A percentile compares a stretch with the other conserved stretches of the same genome.
These are phyloP conservation scores for Withania somnifera DNA, from an alignment of 305 asterid genomes.

Conservation along the genomic window DNA sequence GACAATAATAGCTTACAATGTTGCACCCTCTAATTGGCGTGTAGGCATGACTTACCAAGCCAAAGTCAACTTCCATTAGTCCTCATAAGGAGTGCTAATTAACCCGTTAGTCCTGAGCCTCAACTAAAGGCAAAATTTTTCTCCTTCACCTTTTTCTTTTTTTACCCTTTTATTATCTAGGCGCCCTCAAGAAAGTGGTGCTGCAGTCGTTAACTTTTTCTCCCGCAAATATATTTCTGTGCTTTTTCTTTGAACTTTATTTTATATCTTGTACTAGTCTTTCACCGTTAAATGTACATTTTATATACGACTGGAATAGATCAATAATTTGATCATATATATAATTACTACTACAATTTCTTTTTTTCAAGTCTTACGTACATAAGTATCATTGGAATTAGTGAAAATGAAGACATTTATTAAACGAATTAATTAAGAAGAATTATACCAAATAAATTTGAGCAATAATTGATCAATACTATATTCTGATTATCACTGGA, in stretches of 20 bases:
- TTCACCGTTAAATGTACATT: not conserved
- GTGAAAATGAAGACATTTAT: not conserved
- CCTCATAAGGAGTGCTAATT: too few relatives aligned
- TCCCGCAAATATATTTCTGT: not conserved
- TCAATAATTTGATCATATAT: not conserved
- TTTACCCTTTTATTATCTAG: not conserved
- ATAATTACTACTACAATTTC: not conserved
- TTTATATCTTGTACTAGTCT: not conserved
- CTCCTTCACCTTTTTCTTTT: not conserved
- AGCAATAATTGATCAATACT: not conserved
- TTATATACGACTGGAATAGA: not conserved
- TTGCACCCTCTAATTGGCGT: conserved; percentile 74
- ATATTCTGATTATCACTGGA: not conserved
- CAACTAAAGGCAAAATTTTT: not conserved
- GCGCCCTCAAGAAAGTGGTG: not conserved
- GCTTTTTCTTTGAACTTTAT: not conserved
- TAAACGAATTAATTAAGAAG: not conserved
- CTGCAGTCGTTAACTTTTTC: not conserved
- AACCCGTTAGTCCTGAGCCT: not conserved
- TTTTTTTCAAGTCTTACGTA: not conserved
- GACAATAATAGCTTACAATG: conserved; percentile 48
- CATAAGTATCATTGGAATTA: not conserved
- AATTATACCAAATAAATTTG: not conserved
- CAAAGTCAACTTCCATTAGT: conserved; percentile 48
- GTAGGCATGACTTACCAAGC: conserved; percentile 53